Conservation (phyloP, 108 stramenopile species). For the Chaetoceros muelleri region DNA sequence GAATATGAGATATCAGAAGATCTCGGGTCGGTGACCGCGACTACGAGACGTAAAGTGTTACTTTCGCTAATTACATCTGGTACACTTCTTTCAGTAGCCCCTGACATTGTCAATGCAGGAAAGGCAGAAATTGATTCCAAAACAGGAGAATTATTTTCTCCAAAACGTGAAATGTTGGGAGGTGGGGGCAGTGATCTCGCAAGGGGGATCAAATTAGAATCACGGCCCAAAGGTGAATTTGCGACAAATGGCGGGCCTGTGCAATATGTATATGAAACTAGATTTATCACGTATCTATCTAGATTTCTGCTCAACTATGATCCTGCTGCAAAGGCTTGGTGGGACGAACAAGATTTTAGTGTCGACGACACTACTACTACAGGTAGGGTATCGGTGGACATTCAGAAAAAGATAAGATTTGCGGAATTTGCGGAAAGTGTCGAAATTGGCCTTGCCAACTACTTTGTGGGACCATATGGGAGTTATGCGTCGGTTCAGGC, state of each 20-base stretch:
- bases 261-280: conserved; percentile 69
- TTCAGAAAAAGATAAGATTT: conserved; percentile 29
- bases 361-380: conserved; percentile 1
- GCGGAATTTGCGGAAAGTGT: conserved; percentile 80
- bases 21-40: neutral
- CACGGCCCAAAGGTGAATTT: conserved; percentile 1
- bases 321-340: conserved; percentile 65
- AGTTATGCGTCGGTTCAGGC: conserved; percentile 58
- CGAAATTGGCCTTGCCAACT: conserved; percentile 75
- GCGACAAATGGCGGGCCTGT: conserved; percentile 29
- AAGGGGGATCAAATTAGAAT: conserved; percentile 28
- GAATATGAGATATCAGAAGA: neutral
- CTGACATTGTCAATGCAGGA: conserved; percentile 19
- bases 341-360: conserved; percentile 24
- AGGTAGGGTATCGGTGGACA: conserved; percentile 5
- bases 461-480: conserved; percentile 82
- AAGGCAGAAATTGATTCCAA: conserved; percentile 42
- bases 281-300: conserved; percentile 74
- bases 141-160: conserved; percentile 47
- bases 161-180: conserved; percentile 52
- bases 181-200: conserved; percentile 41
- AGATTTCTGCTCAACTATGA: conserved; percentile 79
- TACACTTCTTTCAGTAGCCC: conserved; percentile 2
- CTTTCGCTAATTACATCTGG: conserved; percentile 1
- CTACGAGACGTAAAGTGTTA: conserved; percentile 1